phyloP scores from a whole-genome alignment of 305 asterid genomes.

The Fraxinus dipetala region DNA sequence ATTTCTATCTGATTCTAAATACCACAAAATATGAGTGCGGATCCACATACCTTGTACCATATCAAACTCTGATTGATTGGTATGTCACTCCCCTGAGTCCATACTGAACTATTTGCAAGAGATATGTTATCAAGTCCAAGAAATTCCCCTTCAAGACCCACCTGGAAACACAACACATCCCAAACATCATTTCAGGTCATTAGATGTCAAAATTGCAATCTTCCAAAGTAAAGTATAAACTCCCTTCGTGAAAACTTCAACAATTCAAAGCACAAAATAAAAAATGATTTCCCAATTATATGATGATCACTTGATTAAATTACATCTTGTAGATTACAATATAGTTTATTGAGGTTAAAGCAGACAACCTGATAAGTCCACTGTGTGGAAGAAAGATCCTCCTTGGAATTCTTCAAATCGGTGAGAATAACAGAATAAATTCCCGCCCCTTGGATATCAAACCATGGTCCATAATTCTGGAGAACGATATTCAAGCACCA shows the following conservation, averaged over 20 bases:
- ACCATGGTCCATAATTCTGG: slow-evolving; percentile 87
- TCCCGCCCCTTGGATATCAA: slow-evolving; percentile 69
- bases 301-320: background rate
- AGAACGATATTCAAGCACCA: slow-evolving; percentile 16
- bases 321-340: background rate
- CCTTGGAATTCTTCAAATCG: slow-evolving; percentile 32
- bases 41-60: slow-evolving; percentile 73
- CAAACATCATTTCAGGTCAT: slow-evolving; percentile 3
- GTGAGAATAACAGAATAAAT: slow-evolving; percentile 45
- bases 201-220: background rate
- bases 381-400: slow-evolving; percentile 48
- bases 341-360: slow-evolving; percentile 5
- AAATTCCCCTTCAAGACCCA: slow-evolving; percentile 74
- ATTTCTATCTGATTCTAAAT: background rate
- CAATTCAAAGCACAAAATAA: background rate
- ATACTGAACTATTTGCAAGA: slow-evolving; percentile 61
- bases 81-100: slow-evolving; percentile 39
- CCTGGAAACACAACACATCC: slow-evolving; percentile 35
- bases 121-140: slow-evolving; percentile 54
- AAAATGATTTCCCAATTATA: background rate
- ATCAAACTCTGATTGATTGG: slow-evolving; percentile 56
- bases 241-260: background rate
- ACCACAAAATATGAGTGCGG: slow-evolving; percentile 11
- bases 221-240: background rate
- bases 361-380: slow-evolving; percentile 75